Evolutionary conservation across 73 alveolate genomes (phyloP).

Genomic region (Uronychia binucleata): DNA sequence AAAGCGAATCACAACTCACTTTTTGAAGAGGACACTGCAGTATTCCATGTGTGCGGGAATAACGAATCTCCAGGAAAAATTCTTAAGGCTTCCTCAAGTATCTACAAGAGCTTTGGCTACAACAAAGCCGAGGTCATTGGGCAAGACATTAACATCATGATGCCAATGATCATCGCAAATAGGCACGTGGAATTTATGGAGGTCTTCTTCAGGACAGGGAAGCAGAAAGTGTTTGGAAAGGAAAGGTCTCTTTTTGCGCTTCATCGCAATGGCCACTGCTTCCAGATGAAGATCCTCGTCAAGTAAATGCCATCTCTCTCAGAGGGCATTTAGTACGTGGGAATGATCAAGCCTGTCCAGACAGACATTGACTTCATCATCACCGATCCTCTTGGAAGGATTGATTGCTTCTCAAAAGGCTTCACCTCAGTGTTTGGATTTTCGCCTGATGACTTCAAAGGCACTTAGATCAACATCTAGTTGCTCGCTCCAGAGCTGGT

Average conservation of each 20-base stretch:
- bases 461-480: conserved; percentile 34
- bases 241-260: conserved; percentile 52
- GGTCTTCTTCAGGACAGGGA: conserved; percentile 50
- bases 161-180: conserved; percentile 50
- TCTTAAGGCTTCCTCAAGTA: conserved; percentile 30
- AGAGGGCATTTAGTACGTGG: conserved; percentile 54
- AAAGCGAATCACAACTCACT: conserved; percentile 21
- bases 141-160: conserved; percentile 29
- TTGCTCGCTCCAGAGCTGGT: conserved; percentile 48
- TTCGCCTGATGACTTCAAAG: conserved; percentile 28
- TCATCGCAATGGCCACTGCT: conserved; percentile 60
- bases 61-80: conserved; percentile 52
- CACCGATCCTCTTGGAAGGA: conserved; percentile 40
- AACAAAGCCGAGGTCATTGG: conserved; percentile 52
- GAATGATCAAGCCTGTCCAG: conserved; percentile 28
- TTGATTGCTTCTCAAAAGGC: conserved; percentile 49
- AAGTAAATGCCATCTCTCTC: conserved; percentile 42
- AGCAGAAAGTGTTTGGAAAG: conserved; percentile 19
- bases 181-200: conserved; percentile 50
- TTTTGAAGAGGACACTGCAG: conserved; percentile 39
- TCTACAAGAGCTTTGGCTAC: conserved; percentile 36
- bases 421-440: conserved; percentile 29
- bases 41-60: conserved; percentile 46
- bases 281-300: conserved; percentile 43
- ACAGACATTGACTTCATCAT: conserved; percentile 40